phyloP scores from a whole-genome alignment of 1,284 basidiomycete genomes.

The Paramarasmius palmivorus region DNA sequence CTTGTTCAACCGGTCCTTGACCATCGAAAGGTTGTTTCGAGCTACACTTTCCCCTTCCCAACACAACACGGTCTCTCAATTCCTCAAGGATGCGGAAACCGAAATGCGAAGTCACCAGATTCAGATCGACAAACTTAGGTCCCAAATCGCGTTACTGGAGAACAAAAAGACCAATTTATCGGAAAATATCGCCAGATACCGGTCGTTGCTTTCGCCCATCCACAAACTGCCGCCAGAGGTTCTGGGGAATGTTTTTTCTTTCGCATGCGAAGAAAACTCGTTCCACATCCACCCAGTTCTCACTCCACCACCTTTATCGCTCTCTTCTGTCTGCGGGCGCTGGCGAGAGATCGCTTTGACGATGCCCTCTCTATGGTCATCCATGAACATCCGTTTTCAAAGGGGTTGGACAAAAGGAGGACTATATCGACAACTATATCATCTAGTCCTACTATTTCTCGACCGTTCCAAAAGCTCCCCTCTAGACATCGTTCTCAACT shows the following conservation, averaged over 20 bases:
- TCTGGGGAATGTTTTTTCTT: not conserved
- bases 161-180: not conserved
- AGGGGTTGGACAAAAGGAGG: too few species aligned
- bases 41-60: too few species aligned
- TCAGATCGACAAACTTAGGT: not conserved
- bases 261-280: not conserved
- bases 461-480: too few species aligned
- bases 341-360: not conserved
- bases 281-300: not conserved
- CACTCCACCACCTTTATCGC: not conserved
- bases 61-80: too few species aligned
- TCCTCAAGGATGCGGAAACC: too few species aligned
- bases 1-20: too few species aligned
- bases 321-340: not conserved
- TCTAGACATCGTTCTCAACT: too few species aligned
- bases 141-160: not conserved
- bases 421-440: too few species aligned
- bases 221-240: not conserved
- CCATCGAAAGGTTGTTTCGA: too few species aligned
- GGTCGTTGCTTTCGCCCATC: not conserved
- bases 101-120: not conserved
- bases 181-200: not conserved
- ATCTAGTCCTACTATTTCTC: too few species aligned
- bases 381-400: not conserved
- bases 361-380: not conserved